Evolutionary conservation across 306 rosid species (phyloP).

Genomic region (Rubus parviflorus): DNA sequence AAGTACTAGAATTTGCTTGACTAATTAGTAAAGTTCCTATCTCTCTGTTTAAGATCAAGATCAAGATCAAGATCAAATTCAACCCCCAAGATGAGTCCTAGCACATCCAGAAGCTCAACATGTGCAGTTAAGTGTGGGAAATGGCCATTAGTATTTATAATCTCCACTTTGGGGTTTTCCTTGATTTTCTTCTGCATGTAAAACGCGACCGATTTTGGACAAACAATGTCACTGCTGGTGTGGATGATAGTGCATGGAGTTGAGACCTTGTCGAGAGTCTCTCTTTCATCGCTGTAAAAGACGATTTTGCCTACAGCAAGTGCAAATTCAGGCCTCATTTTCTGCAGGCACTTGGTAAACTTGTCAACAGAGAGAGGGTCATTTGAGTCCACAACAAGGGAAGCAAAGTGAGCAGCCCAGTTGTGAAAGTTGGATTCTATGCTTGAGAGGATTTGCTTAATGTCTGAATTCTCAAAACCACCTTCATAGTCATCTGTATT

Average conservation of each 20-base stretch:
- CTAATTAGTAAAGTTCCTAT: too few species aligned
- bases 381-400: slow-evolving; percentile 45
- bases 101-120: slow-evolving; percentile 58
- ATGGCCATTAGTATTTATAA: slow-evolving; percentile 55
- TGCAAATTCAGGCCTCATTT: slow-evolving; percentile 56
- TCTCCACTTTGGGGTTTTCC: slow-evolving; percentile 54
- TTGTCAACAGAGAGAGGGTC: slow-evolving; percentile 57
- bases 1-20: neutral
- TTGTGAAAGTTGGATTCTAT: slow-evolving; percentile 56
- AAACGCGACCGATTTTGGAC: slow-evolving; percentile 54
- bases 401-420: slow-evolving; percentile 57
- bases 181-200: slow-evolving; percentile 72
- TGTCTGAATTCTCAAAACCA: slow-evolving; percentile 56
- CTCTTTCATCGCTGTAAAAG: slow-evolving; percentile 63
- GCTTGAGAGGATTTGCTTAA: slow-evolving; percentile 47
- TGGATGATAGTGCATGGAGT: slow-evolving; percentile 79
- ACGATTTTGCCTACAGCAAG: slow-evolving; percentile 60
- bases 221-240: slow-evolving; percentile 49
- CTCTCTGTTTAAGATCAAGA: neutral
- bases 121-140: slow-evolving; percentile 83
- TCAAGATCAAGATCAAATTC: slow-evolving; percentile 26
- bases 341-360: slow-evolving; percentile 45
- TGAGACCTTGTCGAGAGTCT: slow-evolving; percentile 58
- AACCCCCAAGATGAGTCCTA: slow-evolving; percentile 48
- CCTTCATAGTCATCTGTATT: slow-evolving; percentile 77